These are phyloP conservation scores for Solanum rostratum DNA, from an alignment of 257 asterid species.

Conservation along the genomic window DNA sequence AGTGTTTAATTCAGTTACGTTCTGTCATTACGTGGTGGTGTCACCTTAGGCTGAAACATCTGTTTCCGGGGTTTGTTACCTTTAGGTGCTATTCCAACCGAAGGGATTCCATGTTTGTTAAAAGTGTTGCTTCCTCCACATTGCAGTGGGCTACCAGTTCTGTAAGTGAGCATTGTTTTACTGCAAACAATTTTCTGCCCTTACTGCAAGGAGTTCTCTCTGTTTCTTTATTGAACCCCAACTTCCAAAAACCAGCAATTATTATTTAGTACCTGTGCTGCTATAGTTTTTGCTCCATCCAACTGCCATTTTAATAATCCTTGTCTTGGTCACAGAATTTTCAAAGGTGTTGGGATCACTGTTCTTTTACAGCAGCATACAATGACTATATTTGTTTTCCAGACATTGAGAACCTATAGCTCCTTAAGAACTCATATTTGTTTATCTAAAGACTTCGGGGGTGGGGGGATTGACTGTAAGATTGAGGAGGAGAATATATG, in stretches of 20 bases:
- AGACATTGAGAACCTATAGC: background rate
- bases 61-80: conserved; percentile 2
- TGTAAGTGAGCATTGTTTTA: conserved; percentile 40
- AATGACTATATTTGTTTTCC: background rate
- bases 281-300: background rate
- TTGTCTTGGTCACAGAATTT: background rate
- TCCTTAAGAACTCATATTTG: background rate
- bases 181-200: background rate
- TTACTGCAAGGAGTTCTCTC: background rate
- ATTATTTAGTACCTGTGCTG: background rate
- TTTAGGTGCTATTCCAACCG: conserved; percentile 94
- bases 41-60: background rate
- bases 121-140: conserved; percentile 78
- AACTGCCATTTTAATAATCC: background rate
- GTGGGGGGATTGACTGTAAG: background rate
- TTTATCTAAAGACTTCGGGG: background rate
- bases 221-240: background rate
- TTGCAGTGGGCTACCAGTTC: conserved; percentile 78
- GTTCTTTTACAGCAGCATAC: background rate
- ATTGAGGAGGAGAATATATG: background rate
- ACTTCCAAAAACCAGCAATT: background rate
- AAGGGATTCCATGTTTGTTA: conserved; percentile 92
- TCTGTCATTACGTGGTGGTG: background rate
- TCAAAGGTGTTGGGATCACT: background rate
- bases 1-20: background rate